Conservation (phyloP, 164 flowering plant species). For the Annona squamosa region DNA sequence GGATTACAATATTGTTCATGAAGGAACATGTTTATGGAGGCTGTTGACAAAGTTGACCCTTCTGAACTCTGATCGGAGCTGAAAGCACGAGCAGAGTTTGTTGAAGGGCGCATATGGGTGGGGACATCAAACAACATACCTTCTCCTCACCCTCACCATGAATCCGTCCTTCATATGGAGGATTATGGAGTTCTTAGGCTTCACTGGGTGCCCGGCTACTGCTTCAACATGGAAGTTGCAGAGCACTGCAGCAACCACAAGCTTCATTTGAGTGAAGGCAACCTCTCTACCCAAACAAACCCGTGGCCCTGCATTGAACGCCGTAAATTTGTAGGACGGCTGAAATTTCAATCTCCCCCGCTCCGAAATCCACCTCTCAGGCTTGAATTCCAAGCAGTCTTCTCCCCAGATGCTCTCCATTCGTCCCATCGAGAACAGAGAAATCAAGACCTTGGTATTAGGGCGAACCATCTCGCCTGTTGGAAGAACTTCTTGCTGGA, state of each 20-base stretch:
- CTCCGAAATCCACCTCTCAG: constrained; percentile 51
- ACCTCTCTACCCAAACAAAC: constrained; percentile 36
- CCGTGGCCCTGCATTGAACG: constrained; percentile 38
- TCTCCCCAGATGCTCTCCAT: constrained; percentile 36
- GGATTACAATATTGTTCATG: too few species aligned
- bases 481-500: constrained; percentile 22
- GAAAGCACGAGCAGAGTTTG: too few species aligned
- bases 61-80: too few species aligned
- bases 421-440: constrained; percentile 27
- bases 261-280: constrained; percentile 32
- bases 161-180: constrained; percentile 15
- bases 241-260: constrained; percentile 22
- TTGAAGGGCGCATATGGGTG: too few species aligned
- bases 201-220: constrained; percentile 9
- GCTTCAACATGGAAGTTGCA: constrained; percentile 21
- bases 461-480: constrained; percentile 18
- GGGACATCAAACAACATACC: neutral
- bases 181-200: constrained; percentile 8
- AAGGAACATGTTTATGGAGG: too few species aligned
- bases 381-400: constrained; percentile 33
- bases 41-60: too few species aligned
- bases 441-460: constrained; percentile 18
- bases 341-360: constrained; percentile 12
- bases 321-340: constrained; percentile 6
- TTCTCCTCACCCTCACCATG: neutral